These are phyloP conservation scores for Ophiocordyceps camponoti-floridani DNA, from an alignment of 2,329 filamentous ascomycete genomes.

Conservation along the genomic window DNA sequence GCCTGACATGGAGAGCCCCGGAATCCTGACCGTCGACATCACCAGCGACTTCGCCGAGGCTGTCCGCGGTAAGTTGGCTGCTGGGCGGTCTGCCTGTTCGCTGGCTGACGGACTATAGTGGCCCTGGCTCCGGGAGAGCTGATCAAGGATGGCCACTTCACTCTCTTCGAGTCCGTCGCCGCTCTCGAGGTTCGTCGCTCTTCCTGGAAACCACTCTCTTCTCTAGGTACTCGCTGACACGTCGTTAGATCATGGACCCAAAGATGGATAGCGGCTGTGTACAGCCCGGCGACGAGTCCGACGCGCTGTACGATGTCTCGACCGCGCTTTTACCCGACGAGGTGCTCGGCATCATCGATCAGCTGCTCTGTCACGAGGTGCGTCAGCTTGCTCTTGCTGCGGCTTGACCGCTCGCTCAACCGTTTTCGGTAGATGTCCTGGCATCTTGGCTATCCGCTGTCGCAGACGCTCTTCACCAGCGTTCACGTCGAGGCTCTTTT, in stretches of 20 bases:
- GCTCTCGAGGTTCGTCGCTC: slow-evolving; percentile 43
- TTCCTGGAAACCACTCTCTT: neutral
- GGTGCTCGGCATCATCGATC: slow-evolving; percentile 84
- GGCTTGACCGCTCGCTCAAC: neutral
- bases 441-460: slow-evolving; percentile 90
- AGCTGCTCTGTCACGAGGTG: slow-evolving; percentile 78
- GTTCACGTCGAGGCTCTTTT: slow-evolving; percentile 75
- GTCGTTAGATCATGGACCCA: slow-evolving; percentile 76
- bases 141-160: slow-evolving; percentile 87
- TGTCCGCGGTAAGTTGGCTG: slow-evolving; percentile 25
- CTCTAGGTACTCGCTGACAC: neutral
- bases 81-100: neutral
- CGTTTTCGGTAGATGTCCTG: slow-evolving; percentile 56
- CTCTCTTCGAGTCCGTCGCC: slow-evolving; percentile 83
- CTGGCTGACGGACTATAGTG: slow-evolving; percentile 15
- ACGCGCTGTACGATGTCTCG: slow-evolving; percentile 64
- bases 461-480: slow-evolving; percentile 86
- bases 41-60: slow-evolving; percentile 36
- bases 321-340: slow-evolving; percentile 54
- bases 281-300: slow-evolving; percentile 59
- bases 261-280: slow-evolving; percentile 97
- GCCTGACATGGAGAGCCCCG: slow-evolving; percentile 23
- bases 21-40: slow-evolving; percentile 39
- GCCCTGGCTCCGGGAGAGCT: slow-evolving; percentile 65
- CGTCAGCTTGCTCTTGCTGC: slow-evolving; percentile 3